Evolutionary conservation across 2,329 filamentous ascomycete genomes (phyloP).

Genomic region (Xenosphaeropsis pyriputrescens): DNA sequence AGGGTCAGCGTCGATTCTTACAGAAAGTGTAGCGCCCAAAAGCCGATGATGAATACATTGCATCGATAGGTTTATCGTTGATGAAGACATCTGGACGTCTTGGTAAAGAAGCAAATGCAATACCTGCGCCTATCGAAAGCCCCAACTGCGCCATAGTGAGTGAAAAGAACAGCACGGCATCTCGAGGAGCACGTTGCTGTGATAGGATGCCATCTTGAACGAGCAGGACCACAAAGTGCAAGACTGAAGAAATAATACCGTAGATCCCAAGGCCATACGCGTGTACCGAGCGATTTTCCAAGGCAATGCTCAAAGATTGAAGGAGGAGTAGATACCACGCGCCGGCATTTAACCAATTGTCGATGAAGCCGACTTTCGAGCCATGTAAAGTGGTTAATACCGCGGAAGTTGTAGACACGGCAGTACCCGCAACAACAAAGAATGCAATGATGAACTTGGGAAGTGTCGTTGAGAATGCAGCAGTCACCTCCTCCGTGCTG

Average conservation of each 20-base stretch:
- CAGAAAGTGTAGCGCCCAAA: constrained; percentile 46
- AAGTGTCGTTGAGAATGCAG: constrained; percentile 43
- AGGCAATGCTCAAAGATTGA: constrained; percentile 33
- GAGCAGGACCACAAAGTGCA: constrained; percentile 27
- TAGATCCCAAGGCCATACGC: constrained; percentile 38
- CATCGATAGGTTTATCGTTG: constrained; percentile 44
- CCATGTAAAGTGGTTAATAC: constrained; percentile 32
- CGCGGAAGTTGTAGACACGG: constrained; percentile 38
- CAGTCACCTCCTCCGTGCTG: constrained; percentile 47
- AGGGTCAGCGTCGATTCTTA: no score
- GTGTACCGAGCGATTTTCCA: constrained; percentile 32
- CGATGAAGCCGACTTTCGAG: constrained; percentile 22
- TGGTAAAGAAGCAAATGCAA: constrained; percentile 40
- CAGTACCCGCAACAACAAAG: constrained; percentile 36
- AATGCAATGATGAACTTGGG: constrained; percentile 39
- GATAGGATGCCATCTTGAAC: constrained; percentile 27
- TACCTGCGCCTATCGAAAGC: constrained; percentile 26
- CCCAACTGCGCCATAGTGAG: constrained; percentile 33
- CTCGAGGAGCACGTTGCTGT: constrained; percentile 9
- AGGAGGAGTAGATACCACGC: constrained; percentile 39
- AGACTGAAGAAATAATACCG: constrained; percentile 29
- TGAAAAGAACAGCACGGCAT: constrained; percentile 19
- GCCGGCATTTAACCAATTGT: constrained; percentile 44
- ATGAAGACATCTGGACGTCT: constrained; percentile 53
- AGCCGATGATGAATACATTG: constrained; percentile 43